Evolutionary conservation across 331 rosid genomes (phyloP).

Genomic region (Cucumis variabilis): DNA sequence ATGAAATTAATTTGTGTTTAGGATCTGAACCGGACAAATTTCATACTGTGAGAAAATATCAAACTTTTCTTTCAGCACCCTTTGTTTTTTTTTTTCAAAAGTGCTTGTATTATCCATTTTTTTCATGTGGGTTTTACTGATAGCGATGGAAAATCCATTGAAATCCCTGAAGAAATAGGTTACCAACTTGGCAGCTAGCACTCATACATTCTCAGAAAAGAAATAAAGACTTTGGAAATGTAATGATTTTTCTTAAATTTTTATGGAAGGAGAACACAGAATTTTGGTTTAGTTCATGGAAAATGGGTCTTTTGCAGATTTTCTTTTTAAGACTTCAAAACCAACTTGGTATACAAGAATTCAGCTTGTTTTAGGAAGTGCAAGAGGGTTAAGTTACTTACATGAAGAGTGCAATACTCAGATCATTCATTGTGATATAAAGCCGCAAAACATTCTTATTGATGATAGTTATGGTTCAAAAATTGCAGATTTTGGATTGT

Average conservation of each 20-base stretch:
- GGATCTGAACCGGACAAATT: slow-evolving; percentile 1
- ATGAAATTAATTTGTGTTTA: not conserved
- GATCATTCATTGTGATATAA: slow-evolving; percentile 49
- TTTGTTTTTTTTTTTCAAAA: not conserved
- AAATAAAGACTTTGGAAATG: not conserved
- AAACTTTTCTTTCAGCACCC: not conserved
- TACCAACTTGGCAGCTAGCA: not conserved
- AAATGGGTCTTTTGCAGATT: slow-evolving; percentile 38
- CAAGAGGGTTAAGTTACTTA: slow-evolving; percentile 43
- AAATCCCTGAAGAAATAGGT: not conserved
- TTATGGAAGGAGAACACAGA: slow-evolving; percentile 31
- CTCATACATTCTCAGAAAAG: not conserved
- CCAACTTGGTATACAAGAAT: slow-evolving; percentile 37
- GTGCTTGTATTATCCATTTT: not conserved
- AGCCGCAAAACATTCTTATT: slow-evolving; percentile 46
- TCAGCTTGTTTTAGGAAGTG: slow-evolving; percentile 38
- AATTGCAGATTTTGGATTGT: slow-evolving; percentile 46
- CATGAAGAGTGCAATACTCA: slow-evolving; percentile 44
- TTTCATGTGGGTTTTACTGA: not conserved
- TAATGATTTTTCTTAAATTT: not conserved
- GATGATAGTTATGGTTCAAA: slow-evolving; percentile 30
- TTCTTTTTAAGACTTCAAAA: slow-evolving; percentile 32
- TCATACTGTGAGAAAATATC: not conserved
- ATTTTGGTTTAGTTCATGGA: slow-evolving; percentile 43
- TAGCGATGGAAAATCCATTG: not conserved